A percentile compares a stretch with the other conserved stretches of the same genome.
Conservation (phyloP, 2,329 filamentous ascomycete genomes). For the Aureobasidium sp. region DNA sequence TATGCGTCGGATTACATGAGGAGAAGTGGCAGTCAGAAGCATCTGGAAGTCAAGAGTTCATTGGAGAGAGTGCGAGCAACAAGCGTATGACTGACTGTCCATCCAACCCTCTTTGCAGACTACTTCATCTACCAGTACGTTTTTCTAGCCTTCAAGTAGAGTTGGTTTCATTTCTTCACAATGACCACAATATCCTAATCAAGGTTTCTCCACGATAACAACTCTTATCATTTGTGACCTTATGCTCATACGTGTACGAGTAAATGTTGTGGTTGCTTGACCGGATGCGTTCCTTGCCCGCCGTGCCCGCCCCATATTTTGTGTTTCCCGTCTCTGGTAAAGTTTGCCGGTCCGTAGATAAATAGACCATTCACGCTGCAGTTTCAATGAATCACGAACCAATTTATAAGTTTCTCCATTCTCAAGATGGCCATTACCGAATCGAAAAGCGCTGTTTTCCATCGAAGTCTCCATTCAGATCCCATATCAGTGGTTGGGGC, state of each 20-base stretch:
- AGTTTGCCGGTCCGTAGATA: neutral
- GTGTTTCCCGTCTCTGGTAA: neutral
- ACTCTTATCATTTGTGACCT: neutral
- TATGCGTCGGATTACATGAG: neutral
- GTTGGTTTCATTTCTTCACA: neutral
- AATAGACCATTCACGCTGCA: neutral
- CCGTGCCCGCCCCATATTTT: neutral
- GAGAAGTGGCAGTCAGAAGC: neutral
- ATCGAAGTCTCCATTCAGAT: constrained; percentile 43
- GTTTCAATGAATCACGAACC: neutral
- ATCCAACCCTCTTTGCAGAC: neutral
- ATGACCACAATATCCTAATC: neutral
- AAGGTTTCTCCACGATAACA: neutral
- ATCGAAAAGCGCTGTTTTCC: constrained; percentile 37
- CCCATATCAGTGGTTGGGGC: constrained; percentile 45
- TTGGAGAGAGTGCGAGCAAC: neutral
- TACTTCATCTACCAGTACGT: neutral
- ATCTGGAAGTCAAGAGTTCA: neutral
- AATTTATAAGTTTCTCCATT: neutral
- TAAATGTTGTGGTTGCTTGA: neutral
- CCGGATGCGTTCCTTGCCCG: neutral
- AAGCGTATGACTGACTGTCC: neutral
- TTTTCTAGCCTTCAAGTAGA: neutral
- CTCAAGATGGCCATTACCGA: neutral
- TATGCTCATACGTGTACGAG: neutral